phyloP scores from a whole-genome alignment of 2,329 filamentous ascomycete species.

The Aspergillus arachidicola region DNA sequence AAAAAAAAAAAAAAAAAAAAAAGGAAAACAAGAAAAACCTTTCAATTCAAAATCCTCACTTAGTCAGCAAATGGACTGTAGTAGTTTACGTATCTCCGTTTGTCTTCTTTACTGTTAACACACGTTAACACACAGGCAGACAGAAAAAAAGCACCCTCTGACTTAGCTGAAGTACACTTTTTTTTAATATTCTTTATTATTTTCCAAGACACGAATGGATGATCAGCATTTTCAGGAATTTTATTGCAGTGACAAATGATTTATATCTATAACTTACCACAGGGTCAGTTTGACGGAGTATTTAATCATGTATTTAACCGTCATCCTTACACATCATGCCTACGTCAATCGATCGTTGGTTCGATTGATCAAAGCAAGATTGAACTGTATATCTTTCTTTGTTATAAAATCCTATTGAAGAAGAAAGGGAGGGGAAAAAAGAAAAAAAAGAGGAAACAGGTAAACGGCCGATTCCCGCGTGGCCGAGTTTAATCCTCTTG shows the following conservation, averaged over 20 bases:
- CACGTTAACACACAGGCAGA: too few relatives aligned
- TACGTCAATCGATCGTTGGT: background rate
- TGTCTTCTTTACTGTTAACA: too few relatives aligned
- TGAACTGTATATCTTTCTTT: background rate
- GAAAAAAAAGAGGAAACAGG: background rate
- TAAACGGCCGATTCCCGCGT: constrained; percentile 2
- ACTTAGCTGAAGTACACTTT: background rate
- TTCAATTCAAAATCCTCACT: background rate
- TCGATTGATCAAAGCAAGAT: background rate
- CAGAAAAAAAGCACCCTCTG: background rate
- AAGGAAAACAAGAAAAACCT: background rate
- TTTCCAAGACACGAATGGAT: background rate
- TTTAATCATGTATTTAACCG: background rate
- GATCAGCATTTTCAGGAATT: background rate
- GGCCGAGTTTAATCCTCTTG: constrained; percentile 6
- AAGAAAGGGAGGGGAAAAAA: background rate
- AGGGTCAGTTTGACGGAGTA: background rate
- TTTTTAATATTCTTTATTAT: background rate
- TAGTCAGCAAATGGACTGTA: background rate
- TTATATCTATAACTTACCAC: background rate
- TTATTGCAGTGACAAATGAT: background rate
- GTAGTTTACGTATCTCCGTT: background rate
- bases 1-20: too few relatives aligned
- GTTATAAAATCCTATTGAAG: background rate
- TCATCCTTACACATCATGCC: background rate